Evolutionary conservation across 768 basidiomycete species (phyloP), one percentile per base, ranked within the genome.

Genomic region (Leccinum pellstonianum): DNA sequence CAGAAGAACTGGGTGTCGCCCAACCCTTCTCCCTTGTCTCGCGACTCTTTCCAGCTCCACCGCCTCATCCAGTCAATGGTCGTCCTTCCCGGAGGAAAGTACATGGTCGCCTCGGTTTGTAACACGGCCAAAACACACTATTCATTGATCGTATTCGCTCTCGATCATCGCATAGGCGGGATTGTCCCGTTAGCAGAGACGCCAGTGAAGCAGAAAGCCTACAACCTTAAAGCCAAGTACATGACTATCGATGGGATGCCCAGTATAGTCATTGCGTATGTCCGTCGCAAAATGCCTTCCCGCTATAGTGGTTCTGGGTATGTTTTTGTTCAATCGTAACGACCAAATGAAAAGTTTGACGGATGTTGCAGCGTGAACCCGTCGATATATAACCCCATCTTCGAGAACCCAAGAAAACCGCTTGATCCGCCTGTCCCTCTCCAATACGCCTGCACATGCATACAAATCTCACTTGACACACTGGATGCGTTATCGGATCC

Each of bases 41-140:
- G 64, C 3, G 70, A 73, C 55, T 57, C 62, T 1, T 73, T 73
- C 52, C 58, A 66, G 41, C 50, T 71, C 5, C 64, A 74, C 38
- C 66, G 78, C 71, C 68, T 74, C 73, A 62, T 79, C 78, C 61
- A 77, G 76, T 68, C 85, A 74, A 81, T 90, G 77, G 79, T 76
- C 43, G 68, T 87, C 29, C 77, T 88, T 9, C 84, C 87, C 7
- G 88, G 87, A 1, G 87, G 88, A 19, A 86, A 84, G 64, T 86
- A 86, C 62, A 80, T 89, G 62, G 73, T 88, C 37, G 84, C 85
- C 1, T 88, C 86, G 10, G 80, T 82, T 5, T 77, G 75, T 62
- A 81, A 85, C 65, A 63, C 65, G 3, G 69, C 70, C 12, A 76
- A 74, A 55, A 75, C 73, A 35, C 77, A 77, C 38, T 86, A 81